Evolutionary conservation across 1,139 yeast species (phyloP), one percentile per base, ranked within the genome.

Genomic region (Scheffersomyces quercinus): DNA sequence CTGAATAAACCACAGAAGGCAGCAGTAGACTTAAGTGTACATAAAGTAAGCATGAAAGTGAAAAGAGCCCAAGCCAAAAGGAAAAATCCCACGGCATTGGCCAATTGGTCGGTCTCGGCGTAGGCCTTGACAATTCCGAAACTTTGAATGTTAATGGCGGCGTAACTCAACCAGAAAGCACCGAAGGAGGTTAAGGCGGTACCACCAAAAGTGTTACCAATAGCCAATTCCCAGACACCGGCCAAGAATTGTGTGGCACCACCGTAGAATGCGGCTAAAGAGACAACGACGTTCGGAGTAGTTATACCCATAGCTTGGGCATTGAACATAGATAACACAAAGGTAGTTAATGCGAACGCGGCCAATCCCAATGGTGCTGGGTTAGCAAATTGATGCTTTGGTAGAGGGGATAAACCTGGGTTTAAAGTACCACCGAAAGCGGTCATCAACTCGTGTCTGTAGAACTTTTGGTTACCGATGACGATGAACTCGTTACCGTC

Each of bases 151-250:
- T 79, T 61, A 36, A 84, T 74, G 36, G 84, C 79, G 26, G 85
- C 83, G 59, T 77, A 84, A 16, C 84, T 68, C 44, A 85, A 67
- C 88, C 91, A 86, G 64, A 85, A 86, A 8, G 87, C 88, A 41
- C 91, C 91, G 58, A 83, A 86, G 44, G 85, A 79, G 40, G 82
- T 69, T 59, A 86, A 79, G 8, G 83, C 85, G 31, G 83, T 79
- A 55, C 77, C 78, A 37, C 84, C 85, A 63, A 80, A 83, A 8
- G 86, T 79, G 62, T 85, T 85, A 47, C 86, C 87, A 40, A 78
- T 70, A 39, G 78, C 72, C 49, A 83, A 68, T 54, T 86, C 86
- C 80, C 85, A 77, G 38, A 81, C 57, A 30, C 91, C 91, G 15
- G 86, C 82, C 47, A 82, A 70, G 41, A 84, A 65, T 58, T 83